Evolutionary conservation across 805 yeast species (phyloP).

Genomic region (Nakazawaea wyomingensis): DNA sequence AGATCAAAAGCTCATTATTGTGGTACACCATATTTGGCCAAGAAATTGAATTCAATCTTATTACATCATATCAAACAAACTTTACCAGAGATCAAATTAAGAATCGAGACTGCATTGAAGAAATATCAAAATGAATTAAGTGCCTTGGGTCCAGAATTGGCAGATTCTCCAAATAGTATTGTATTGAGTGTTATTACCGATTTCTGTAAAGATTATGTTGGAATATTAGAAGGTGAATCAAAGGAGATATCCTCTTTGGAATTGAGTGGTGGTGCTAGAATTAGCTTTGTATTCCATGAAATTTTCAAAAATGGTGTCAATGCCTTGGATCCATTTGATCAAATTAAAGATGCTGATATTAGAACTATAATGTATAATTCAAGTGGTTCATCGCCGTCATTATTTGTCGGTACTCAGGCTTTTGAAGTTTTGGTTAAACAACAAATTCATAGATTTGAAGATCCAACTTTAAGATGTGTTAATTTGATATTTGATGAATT

Average conservation of each 20-base stretch:
- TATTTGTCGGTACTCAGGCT: conserved; percentile 96
- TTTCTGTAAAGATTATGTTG: conserved; percentile 85
- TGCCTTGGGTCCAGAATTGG: conserved; percentile 81
- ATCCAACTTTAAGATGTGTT: conserved; percentile 85
- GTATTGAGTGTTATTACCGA: conserved; percentile 89
- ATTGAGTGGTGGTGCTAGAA: conserved; percentile 96
- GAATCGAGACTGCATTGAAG: conserved; percentile 78
- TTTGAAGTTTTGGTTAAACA: conserved; percentile 94
- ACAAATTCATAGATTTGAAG: conserved; percentile 90
- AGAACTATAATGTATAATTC: conserved; percentile 96
- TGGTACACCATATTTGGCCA: conserved; percentile 97
- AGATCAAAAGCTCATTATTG: conserved; percentile 92
- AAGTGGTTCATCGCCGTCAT: conserved; percentile 92
- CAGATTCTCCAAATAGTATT: conserved; percentile 84
- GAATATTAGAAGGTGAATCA: conserved; percentile 88
- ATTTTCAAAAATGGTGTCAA: conserved; percentile 87
- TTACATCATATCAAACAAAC: conserved; percentile 85
- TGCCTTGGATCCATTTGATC: conserved; percentile 94
- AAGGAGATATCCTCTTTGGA: conserved; percentile 85
- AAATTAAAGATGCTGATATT: conserved; percentile 90
- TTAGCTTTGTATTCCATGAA: conserved; percentile 94
- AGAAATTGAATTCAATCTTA: conserved; percentile 81
- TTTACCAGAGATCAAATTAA: conserved; percentile 87
- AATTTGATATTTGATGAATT: conserved; percentile 90
- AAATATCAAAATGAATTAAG: conserved; percentile 78